Evolutionary conservation across 2,329 filamentous ascomycete genomes (phyloP).

Genomic region (Orbilia brochopaga): DNA sequence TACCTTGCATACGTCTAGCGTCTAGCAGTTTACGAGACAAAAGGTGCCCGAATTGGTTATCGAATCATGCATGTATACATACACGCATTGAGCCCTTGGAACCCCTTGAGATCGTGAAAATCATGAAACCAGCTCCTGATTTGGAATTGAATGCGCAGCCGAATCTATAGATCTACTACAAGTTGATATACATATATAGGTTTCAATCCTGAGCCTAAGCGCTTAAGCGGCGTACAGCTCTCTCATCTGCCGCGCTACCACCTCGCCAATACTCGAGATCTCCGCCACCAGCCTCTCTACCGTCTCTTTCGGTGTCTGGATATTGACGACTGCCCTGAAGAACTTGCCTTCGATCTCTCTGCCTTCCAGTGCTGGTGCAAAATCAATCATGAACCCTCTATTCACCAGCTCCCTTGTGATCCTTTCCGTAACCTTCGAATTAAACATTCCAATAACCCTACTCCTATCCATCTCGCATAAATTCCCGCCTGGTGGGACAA

Average conservation of each 20-base stretch:
- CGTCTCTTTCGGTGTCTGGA: constrained; percentile 66
- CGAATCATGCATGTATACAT: neutral
- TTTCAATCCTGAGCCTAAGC: no score
- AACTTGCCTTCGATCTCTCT: constrained; percentile 66
- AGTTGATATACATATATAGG: no score
- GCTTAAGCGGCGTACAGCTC: constrained; percentile 36
- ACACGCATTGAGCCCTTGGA: no score
- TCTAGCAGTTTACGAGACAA: no score
- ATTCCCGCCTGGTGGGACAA: constrained; percentile 26
- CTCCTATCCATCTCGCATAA: constrained; percentile 11
- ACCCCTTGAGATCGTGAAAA: no score
- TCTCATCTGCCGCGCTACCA: constrained; percentile 57
- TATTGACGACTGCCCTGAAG: constrained; percentile 73
- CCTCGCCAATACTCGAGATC: constrained; percentile 61
- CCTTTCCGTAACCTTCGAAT: constrained; percentile 62
- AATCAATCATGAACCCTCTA: constrained; percentile 74
- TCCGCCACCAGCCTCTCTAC: constrained; percentile 68
- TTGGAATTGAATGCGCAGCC: no score
- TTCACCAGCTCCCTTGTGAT: constrained; percentile 65
- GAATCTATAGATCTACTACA: neutral
- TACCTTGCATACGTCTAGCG: no score
- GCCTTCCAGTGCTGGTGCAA: constrained; percentile 63
- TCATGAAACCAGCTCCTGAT: no score
- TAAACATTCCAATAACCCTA: constrained; percentile 25
- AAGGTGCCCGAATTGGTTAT: neutral